Evolutionary conservation across 352 stramenopile genomes (phyloP).

Genomic region (Phytopythium kandeliae): DNA sequence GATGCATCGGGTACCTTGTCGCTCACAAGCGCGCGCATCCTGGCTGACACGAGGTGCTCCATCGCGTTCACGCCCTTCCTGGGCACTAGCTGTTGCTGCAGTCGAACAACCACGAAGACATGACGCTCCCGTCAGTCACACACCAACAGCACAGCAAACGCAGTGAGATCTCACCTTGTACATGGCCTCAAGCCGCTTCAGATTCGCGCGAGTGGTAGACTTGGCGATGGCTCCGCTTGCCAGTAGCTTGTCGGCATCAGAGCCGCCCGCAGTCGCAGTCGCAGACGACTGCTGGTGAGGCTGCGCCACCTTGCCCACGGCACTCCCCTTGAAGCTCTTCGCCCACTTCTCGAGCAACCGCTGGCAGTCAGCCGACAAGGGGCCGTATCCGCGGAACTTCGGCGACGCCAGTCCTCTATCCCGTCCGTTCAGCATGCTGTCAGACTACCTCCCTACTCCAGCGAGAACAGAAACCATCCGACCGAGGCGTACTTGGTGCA

Average conservation of each 20-base stretch:
- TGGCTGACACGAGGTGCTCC: constrained; percentile 35
- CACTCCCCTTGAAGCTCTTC: constrained; percentile 4
- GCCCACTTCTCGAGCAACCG: constrained; percentile 71
- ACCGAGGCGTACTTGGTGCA: constrained; percentile 74
- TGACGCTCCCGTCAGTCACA: background rate
- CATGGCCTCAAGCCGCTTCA: constrained; percentile 63
- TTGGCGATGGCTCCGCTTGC: constrained; percentile 42
- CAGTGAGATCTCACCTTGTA: constrained; percentile 46
- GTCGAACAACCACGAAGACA: constrained; percentile 12
- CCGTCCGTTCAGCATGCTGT: too few relatives aligned
- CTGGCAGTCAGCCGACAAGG: constrained; percentile 48
- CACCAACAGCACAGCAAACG: background rate
- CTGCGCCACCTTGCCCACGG: background rate
- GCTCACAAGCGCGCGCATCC: constrained; percentile 37
- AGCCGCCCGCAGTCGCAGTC: constrained; percentile 11
- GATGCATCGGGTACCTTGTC: constrained; percentile 23
- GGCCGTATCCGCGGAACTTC: constrained; percentile 47
- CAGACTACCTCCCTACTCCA: too few relatives aligned
- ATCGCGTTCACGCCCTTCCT: constrained; percentile 18
- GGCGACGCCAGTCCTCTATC: constrained; percentile 55
- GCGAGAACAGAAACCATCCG: too few relatives aligned
- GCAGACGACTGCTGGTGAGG: constrained; percentile 7
- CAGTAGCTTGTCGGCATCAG: constrained; percentile 36
- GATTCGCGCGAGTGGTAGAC: constrained; percentile 23
- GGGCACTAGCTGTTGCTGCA: constrained; percentile 19